phyloP scores from a whole-genome alignment of 345 rosid species.

The Eucalyptus albens region DNA sequence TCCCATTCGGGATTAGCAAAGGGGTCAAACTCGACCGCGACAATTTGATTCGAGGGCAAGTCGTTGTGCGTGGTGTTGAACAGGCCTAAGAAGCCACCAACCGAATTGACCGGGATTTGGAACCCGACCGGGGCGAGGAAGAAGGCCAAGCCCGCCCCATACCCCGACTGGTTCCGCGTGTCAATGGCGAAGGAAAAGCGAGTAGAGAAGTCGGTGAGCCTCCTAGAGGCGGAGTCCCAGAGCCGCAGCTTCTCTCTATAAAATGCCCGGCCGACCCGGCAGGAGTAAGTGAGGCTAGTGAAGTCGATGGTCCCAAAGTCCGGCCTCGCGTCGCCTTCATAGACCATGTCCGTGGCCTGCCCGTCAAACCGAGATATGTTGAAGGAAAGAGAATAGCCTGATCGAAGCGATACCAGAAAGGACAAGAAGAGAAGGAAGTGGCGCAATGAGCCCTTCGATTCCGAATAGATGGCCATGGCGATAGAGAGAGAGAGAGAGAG shows the following conservation, averaged over 20 bases:
- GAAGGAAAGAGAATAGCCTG: conserved; percentile 4
- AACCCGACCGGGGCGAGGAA: too few species aligned
- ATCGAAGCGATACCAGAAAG: neutral
- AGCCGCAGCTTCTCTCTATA: neutral
- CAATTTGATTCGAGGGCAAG: neutral
- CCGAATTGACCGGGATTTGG: too few species aligned
- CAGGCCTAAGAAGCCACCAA: conserved; percentile 4
- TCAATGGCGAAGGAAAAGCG: too few species aligned
- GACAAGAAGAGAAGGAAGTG: neutral
- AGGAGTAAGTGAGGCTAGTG: neutral
- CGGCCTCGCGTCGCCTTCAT: conserved; percentile 19
- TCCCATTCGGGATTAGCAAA: conserved; percentile 10
- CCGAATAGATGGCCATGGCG: neutral
- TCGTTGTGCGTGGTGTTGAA: neutral
- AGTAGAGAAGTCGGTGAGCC: too few species aligned
- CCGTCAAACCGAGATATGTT: conserved; percentile 1
- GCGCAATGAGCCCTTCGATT: neutral
- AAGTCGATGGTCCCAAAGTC: conserved; percentile 11
- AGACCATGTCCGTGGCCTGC: neutral
- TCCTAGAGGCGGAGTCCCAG: too few species aligned
- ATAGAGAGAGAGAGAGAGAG: neutral
- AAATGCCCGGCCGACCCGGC: conserved; percentile 13
- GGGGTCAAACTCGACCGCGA: conserved; percentile 21
- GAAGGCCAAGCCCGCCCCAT: too few species aligned
- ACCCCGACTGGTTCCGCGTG: too few species aligned